Conservation (phyloP, 495 filamentous ascomycete genomes). For the Penicillium chermesinum region DNA sequence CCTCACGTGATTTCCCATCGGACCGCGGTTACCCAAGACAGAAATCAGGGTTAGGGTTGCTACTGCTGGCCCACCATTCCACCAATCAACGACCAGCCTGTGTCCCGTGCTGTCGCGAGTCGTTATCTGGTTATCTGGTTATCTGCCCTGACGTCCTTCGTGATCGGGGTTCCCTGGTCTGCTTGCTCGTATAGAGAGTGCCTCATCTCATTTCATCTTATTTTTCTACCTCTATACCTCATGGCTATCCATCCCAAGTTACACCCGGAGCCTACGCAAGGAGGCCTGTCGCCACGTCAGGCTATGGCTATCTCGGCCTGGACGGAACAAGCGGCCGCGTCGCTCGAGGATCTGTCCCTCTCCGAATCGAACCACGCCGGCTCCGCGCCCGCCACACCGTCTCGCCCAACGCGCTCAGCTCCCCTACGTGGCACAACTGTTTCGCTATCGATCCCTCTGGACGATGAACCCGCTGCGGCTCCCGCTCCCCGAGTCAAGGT, state of each 20-base stretch:
- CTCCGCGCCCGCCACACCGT: slow-evolving; percentile 17
- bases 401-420: slow-evolving; percentile 9
- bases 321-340: slow-evolving; percentile 47
- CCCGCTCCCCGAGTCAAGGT: slow-evolving; percentile 22
- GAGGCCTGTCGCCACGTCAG: slow-evolving; percentile 38
- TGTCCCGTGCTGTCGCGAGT: slow-evolving; percentile 18
- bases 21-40: neutral
- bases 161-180: slow-evolving; percentile 8
- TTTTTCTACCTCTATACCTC: slow-evolving; percentile 1
- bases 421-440: slow-evolving; percentile 36
- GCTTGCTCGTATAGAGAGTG: neutral
- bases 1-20: neutral
- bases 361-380: slow-evolving; percentile 24
- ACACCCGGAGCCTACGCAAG: slow-evolving; percentile 21
- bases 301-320: slow-evolving; percentile 46
- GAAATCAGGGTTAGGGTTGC: slow-evolving; percentile 22
- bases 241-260: slow-evolving; percentile 44
- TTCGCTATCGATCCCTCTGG: slow-evolving; percentile 47
- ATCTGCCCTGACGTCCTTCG: neutral
- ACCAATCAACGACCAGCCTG: slow-evolving; percentile 17
- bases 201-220: neutral
- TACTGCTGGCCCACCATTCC: slow-evolving; percentile 5
- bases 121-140: slow-evolving; percentile 24
- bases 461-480: slow-evolving; percentile 31
- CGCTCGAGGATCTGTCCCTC: slow-evolving; percentile 38